phyloP scores from a whole-genome alignment of 306 rosid species.

The Heteromeles arbutifolia region DNA sequence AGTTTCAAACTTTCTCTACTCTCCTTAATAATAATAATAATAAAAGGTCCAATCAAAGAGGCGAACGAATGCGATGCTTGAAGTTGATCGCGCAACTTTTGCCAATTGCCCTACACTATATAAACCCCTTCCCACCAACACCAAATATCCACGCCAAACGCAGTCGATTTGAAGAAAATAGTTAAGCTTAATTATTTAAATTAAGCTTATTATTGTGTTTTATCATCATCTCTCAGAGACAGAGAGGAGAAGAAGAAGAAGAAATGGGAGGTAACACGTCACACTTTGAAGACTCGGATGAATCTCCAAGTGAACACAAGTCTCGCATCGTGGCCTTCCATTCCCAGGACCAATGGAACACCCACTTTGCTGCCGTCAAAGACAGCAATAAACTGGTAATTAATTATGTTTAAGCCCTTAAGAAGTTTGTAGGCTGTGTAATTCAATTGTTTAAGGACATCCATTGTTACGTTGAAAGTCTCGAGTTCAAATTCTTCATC shows the following conservation, averaged over 20 bases:
- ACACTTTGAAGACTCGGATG: neutral
- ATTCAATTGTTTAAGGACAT: neutral
- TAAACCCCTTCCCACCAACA: neutral
- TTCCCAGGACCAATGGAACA: conserved; percentile 49
- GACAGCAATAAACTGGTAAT: conserved; percentile 58
- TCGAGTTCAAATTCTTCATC: neutral
- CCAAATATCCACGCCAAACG: neutral
- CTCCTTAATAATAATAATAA: no score
- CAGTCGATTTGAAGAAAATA: neutral
- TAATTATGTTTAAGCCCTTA: neutral
- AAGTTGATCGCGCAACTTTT: neutral
- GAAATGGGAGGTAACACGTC: conserved; percentile 44
- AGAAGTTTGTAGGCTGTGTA: neutral
- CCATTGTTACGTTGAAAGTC: neutral
- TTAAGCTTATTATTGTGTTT: neutral
- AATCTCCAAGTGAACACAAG: conserved; percentile 2
- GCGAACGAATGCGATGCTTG: neutral
- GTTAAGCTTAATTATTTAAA: no score
- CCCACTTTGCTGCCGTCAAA: conserved; percentile 41
- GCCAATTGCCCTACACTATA: neutral
- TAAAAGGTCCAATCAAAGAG: neutral
- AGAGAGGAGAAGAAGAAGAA: neutral
- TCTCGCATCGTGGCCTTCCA: conserved; percentile 38
- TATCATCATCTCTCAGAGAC: neutral
- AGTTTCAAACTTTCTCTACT: no score